phyloP scores from a whole-genome alignment of 225 moss, liverwort and hornwort genomes.

The Straminergon stramineum region DNA sequence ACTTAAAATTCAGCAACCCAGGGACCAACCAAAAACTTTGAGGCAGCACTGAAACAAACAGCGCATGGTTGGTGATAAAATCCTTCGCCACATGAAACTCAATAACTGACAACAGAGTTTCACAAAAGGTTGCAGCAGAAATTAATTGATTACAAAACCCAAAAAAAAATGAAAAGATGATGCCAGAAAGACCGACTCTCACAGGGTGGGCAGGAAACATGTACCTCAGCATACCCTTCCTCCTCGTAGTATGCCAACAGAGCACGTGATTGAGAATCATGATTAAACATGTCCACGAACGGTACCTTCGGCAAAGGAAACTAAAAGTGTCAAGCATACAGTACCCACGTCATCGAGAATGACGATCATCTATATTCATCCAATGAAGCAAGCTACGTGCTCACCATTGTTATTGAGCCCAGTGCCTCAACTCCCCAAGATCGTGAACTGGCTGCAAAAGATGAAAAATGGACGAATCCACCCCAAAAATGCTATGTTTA shows the following conservation, averaged over 20 bases:
- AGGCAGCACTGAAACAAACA: neutral
- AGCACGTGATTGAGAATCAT: conserved; percentile 32
- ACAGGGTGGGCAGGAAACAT: neutral
- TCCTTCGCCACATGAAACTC: neutral
- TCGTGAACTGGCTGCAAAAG: conserved; percentile 44
- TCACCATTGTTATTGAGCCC: conserved; percentile 42
- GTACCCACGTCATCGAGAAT: neutral
- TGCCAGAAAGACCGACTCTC: neutral
- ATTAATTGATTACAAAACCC: too few relatives aligned
- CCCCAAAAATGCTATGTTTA: neutral
- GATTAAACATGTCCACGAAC: conserved; percentile 52
- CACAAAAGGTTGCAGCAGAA: neutral
- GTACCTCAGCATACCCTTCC: conserved; percentile 45
- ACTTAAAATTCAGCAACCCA: neutral
- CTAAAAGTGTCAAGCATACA: neutral
- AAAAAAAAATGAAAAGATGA: neutral
- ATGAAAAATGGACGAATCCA: conserved; percentile 5
- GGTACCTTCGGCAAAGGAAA: conserved; percentile 25
- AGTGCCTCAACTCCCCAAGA: conserved; percentile 52
- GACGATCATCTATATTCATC: neutral
- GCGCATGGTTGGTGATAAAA: too few relatives aligned
- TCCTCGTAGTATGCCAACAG: conserved; percentile 26
- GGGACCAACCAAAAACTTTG: neutral
- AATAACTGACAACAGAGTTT: neutral
- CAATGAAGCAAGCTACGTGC: neutral